Percentiles rank a stretch among this genome's conserved stretches.
phyloP scores from a whole-genome alignment of 169 alveolate genomes.

The Fabrea salina region DNA sequence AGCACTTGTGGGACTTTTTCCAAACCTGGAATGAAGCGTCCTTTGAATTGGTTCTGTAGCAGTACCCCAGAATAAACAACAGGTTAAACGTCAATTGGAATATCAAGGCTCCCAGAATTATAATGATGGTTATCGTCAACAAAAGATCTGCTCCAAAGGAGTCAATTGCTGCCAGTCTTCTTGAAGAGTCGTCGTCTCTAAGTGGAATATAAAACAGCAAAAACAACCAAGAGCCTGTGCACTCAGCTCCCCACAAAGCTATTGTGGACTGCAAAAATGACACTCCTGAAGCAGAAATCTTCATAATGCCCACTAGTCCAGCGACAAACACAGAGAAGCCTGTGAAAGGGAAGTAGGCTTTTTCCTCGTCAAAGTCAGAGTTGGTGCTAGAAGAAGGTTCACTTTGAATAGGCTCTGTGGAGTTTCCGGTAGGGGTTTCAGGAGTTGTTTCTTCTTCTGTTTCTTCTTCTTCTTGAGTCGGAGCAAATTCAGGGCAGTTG shows the following conservation, averaged over 20 bases:
- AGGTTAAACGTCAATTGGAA: constrained; percentile 16
- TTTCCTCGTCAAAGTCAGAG: not conserved
- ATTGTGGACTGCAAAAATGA: constrained; percentile 8
- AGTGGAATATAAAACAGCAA: not conserved
- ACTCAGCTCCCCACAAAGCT: not conserved
- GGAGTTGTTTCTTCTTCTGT: too few relatives aligned
- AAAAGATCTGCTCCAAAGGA: not conserved
- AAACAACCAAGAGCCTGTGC: constrained; percentile 7
- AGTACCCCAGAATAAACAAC: not conserved
- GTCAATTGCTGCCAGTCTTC: not conserved
- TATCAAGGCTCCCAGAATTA: not conserved
- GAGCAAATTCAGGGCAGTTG: not conserved
- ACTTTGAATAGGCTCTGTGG: too few relatives aligned
- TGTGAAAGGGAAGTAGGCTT: constrained; percentile 24
- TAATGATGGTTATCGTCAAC: not conserved
- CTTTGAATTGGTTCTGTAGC: not conserved
- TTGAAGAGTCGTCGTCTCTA: not conserved
- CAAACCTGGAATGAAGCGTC: constrained; percentile 1
- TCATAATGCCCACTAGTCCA: not conserved
- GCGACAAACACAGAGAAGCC: not conserved
- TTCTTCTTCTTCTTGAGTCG: too few relatives aligned
- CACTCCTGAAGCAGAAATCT: constrained; percentile 18
- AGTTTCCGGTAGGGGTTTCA: too few relatives aligned
- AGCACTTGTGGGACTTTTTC: constrained; percentile 6
- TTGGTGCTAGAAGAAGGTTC: not conserved